Percentiles rank a stretch among this genome's conserved stretches.
These are phyloP conservation scores for Solanum neorickii DNA, from an alignment of 257 asterid genomes.

Conservation along the genomic window DNA sequence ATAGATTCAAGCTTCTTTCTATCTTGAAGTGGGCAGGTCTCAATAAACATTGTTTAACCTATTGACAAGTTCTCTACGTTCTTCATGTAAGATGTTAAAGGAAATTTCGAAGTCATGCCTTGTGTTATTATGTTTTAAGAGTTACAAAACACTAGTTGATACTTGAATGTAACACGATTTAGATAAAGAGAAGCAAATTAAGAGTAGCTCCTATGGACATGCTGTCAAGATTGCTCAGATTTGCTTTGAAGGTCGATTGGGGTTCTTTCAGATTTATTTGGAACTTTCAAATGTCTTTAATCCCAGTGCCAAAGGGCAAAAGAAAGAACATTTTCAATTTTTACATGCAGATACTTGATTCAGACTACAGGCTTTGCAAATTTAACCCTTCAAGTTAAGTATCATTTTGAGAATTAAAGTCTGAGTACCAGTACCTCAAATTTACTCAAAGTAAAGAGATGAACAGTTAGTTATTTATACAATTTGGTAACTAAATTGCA, in stretches of 20 bases:
- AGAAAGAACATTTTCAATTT: not conserved
- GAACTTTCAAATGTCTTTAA: not conserved
- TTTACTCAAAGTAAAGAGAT: not conserved
- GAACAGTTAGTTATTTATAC: not conserved
- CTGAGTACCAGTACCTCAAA: not conserved
- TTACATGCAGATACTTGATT: not conserved
- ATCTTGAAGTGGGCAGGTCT: not conserved
- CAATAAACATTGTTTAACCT: not conserved
- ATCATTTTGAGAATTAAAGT: not conserved
- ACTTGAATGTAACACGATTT: not conserved
- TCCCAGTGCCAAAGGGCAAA: not conserved
- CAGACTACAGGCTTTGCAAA: not conserved
- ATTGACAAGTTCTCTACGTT: not conserved
- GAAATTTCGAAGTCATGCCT: not conserved
- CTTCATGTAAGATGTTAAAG: not conserved
- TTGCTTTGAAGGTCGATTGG: not conserved
- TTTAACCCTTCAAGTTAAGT: not conserved
- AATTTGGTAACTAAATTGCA: not conserved
- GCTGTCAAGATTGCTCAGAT: not conserved
- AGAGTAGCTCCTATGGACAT: not conserved
- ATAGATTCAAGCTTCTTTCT: not conserved
- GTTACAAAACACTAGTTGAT: not conserved
- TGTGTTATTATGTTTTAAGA: not conserved
- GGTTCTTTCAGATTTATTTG: not conserved
- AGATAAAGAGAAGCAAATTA: not conserved